Evolutionary conservation across 2,329 filamentous ascomycete genomes (phyloP).

Genomic region (Clonostachys byssicola): DNA sequence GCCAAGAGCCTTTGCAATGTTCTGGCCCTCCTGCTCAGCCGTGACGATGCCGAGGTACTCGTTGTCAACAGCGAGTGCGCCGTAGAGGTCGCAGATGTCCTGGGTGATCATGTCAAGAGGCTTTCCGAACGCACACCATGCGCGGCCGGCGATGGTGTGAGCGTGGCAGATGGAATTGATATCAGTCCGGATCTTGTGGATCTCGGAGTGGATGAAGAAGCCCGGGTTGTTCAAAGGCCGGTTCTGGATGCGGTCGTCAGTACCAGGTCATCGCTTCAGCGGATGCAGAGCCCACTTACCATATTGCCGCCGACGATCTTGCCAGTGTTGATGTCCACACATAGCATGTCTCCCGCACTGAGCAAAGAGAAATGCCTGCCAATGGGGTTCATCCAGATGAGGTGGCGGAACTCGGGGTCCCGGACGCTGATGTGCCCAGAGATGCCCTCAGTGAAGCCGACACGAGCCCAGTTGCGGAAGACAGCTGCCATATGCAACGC

Average conservation of each 20-base stretch:
- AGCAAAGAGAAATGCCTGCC: constrained; percentile 64
- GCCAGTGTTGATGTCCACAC: constrained; percentile 53
- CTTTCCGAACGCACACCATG: constrained; percentile 61
- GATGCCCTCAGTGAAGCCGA: constrained; percentile 20
- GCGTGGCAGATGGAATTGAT: constrained; percentile 66
- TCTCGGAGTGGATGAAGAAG: constrained; percentile 65
- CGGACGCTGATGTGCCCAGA: constrained; percentile 60
- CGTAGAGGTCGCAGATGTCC: constrained; percentile 62
- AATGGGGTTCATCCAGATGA: constrained; percentile 69
- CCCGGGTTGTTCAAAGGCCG: constrained; percentile 63
- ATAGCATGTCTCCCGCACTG: constrained; percentile 64
- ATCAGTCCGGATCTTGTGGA: constrained; percentile 62
- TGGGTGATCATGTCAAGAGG: constrained; percentile 69
- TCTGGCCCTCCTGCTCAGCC: constrained; percentile 59
- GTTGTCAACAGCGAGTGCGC: constrained; percentile 55
- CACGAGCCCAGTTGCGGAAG: constrained; percentile 33
- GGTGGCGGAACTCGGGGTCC: constrained; percentile 56
- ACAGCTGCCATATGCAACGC: constrained; percentile 61
- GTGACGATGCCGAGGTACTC: constrained; percentile 53
- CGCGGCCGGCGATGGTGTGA: constrained; percentile 62
- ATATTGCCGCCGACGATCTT: constrained; percentile 60
- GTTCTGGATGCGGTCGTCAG: constrained; percentile 13
- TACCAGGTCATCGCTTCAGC: not conserved
- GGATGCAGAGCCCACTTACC: constrained; percentile 8
- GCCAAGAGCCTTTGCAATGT: constrained; percentile 61